Base-by-base conservation (phyloP, 1,284 basidiomycete genomes). In the Trichosporon sp. region DNA sequence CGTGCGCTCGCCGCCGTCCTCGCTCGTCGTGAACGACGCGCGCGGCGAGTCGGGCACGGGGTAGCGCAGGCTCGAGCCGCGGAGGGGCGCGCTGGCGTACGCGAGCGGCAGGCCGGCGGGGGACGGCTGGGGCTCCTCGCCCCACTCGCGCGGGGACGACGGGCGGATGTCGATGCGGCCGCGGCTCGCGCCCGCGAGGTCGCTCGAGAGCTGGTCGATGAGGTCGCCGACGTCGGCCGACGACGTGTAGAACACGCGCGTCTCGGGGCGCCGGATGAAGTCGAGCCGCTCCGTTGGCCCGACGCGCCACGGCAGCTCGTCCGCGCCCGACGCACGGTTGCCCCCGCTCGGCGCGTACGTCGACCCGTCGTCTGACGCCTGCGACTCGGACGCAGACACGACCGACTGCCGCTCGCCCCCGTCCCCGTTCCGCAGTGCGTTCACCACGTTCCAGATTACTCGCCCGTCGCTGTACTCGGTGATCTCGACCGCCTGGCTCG, bases 381-480 rank as follows among this genome's bases (percentile, higher is more conserved):
- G 44, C 25, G 60, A 63, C 34, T n/a, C n/a, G n/a, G 65, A 65
- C n/a, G 23, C 51, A 2, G n/a, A 25, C n/a, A 42, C 62, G 13
- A 58, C 34, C 8, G 65, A 51, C n/a, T n/a, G 18, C 23, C 64
- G 64, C 25, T 64, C 63, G 27, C 47, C n/a, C n/a, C n/a, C 72
- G 35, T 62, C 64, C 15, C 62, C 42, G 34, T 64, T 62, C 13
- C 76, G 76, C 23, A 80, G 70, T 1, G 77, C 81, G 63, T 82
- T 77, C 32, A 81, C 78, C 31, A 82, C 70, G 44, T 77, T 77
- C 81, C 81, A 82, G 2, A 80, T 78, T 0, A 82, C 74, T 58
- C 76, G 71, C 9, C 81, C 81, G 68, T 82, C 79, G 31, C 76
- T 76, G 69, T 80, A 80, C 69, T 82, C 81, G 42, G 78, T 81